Evolutionary conservation across 305 asterid genomes (phyloP).

Genomic region (Fraxinus nigra): DNA sequence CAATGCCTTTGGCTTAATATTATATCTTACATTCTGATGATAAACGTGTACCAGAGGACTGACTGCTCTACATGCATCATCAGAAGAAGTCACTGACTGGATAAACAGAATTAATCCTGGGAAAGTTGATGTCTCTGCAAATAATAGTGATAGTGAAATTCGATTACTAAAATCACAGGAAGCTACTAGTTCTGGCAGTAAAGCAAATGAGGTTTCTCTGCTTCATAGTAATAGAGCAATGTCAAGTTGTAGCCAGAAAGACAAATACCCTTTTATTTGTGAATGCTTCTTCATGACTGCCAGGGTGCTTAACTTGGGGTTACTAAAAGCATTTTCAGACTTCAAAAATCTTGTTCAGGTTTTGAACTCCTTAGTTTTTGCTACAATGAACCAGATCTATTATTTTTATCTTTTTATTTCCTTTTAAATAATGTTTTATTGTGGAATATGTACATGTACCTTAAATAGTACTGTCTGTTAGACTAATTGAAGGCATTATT

Average conservation of each 20-base stretch:
- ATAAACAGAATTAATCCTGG: slow-evolving; percentile 38
- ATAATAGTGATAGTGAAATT: slow-evolving; percentile 46
- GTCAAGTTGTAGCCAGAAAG: slow-evolving; percentile 44
- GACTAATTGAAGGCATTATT: slow-evolving; percentile 16
- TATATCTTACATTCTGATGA: slow-evolving; percentile 15
- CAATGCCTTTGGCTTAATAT: slow-evolving; percentile 5
- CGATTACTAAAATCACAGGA: slow-evolving; percentile 67
- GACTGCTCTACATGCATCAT: slow-evolving; percentile 95
- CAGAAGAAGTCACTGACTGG: slow-evolving; percentile 93
- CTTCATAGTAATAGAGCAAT: slow-evolving; percentile 32
- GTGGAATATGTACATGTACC: background rate
- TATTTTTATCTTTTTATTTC: background rate
- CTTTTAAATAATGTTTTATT: background rate
- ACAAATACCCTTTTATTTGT: slow-evolving; percentile 79
- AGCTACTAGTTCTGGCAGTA: slow-evolving; percentile 66
- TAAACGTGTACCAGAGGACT: slow-evolving; percentile 54
- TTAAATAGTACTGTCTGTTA: slow-evolving; percentile 10
- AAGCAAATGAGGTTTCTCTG: slow-evolving; percentile 37
- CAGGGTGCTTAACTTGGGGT: slow-evolving; percentile 87
- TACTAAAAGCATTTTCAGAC: slow-evolving; percentile 92
- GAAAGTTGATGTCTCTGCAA: slow-evolving; percentile 36
- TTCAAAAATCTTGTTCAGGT: slow-evolving; percentile 97
- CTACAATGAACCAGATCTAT: slow-evolving; percentile 1
- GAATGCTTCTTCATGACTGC: slow-evolving; percentile 99
- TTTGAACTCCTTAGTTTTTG: slow-evolving; percentile 13